phyloP scores from a whole-genome alignment of 495 filamentous ascomycete genomes.

The Zalerion maritima region DNA sequence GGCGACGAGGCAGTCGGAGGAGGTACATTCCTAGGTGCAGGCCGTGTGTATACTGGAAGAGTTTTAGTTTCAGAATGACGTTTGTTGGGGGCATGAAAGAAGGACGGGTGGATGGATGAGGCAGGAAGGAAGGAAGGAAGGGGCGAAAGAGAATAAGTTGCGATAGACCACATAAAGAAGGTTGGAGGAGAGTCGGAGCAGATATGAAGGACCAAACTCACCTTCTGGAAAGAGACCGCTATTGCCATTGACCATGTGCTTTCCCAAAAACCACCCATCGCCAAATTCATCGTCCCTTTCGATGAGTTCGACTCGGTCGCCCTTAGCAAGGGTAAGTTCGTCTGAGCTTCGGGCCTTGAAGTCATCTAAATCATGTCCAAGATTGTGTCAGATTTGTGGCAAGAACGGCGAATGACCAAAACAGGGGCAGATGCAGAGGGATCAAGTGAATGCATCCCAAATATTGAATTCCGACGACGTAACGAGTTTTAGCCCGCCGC shows the following conservation, averaged over 20 bases:
- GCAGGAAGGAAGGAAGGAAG: not conserved
- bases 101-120: not conserved
- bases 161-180: slow-evolving; percentile 1
- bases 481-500: too few species aligned
- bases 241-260: slow-evolving; percentile 55
- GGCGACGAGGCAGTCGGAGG: slow-evolving; percentile 27
- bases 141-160: slow-evolving; percentile 2
- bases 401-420: not conserved
- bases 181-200: not conserved
- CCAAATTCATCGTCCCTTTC: slow-evolving; percentile 96
- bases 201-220: slow-evolving; percentile 25
- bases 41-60: slow-evolving; percentile 36
- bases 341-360: slow-evolving; percentile 82
- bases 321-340: slow-evolving; percentile 76
- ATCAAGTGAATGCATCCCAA: slow-evolving; percentile 2
- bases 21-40: slow-evolving; percentile 30
- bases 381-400: not conserved
- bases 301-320: slow-evolving; percentile 79
- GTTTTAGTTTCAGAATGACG: too few species aligned
- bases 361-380: slow-evolving; percentile 41
- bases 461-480: slow-evolving; percentile 2
- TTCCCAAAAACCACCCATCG: slow-evolving; percentile 94
- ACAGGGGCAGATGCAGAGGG: not conserved
- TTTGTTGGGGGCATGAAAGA: slow-evolving; percentile 1
- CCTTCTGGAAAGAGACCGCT: slow-evolving; percentile 86